Conservation (phyloP, 371 early-diverging fungal species). For the Coemansia sp. region DNA sequence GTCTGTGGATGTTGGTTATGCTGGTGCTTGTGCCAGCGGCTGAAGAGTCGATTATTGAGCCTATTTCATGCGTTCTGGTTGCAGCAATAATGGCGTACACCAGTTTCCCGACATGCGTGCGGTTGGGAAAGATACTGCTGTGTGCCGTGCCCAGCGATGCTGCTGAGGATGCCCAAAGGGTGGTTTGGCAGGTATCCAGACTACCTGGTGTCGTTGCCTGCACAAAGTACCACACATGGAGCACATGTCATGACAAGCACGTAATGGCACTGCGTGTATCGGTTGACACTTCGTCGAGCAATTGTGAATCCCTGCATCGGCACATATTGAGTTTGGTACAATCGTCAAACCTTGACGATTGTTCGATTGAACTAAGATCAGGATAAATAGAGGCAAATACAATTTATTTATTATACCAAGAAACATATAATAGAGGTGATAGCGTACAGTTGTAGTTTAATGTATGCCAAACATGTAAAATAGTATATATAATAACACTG, state of each 20-base stretch:
- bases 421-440: too few species aligned
- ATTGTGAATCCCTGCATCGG: slow-evolving; percentile 1
- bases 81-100: slow-evolving; percentile 28
- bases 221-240: slow-evolving; percentile 20
- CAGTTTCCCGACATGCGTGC: slow-evolving; percentile 27
- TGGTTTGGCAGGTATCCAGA: slow-evolving; percentile 54
- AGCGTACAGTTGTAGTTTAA: too few species aligned
- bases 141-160: slow-evolving; percentile 29
- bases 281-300: slow-evolving; percentile 16
- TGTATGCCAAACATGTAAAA: too few species aligned
- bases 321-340: slow-evolving; percentile 16
- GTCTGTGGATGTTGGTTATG: slow-evolving; percentile 24
- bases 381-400: neutral
- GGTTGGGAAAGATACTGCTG: slow-evolving; percentile 22
- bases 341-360: slow-evolving; percentile 13
- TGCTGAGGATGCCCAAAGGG: slow-evolving; percentile 47
- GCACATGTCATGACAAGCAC: slow-evolving; percentile 8
- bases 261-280: slow-evolving; percentile 57
- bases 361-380: slow-evolving; percentile 21
- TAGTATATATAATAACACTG: too few species aligned
- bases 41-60: slow-evolving; percentile 30
- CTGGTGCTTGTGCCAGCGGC: slow-evolving; percentile 12
- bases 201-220: slow-evolving; percentile 30
- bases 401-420: neutral
- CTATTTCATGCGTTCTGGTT: slow-evolving; percentile 25